Percentiles rank a stretch among this genome's conserved stretches.
These are phyloP conservation scores for Xylaria venustula DNA, from an alignment of 495 filamentous ascomycete genomes.

Conservation along the genomic window DNA sequence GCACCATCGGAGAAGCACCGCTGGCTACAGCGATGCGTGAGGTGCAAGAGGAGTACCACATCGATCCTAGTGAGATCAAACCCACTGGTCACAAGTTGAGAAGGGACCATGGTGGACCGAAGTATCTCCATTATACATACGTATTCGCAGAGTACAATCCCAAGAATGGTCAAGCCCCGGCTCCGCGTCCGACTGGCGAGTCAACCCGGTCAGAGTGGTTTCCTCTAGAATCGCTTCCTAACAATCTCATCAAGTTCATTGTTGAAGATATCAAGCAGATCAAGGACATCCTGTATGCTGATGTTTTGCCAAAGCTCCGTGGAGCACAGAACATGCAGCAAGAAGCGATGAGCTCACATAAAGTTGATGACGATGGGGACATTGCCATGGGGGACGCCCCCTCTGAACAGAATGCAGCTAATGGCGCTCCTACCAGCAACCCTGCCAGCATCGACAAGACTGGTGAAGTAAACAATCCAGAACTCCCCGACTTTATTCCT, in stretches of 20 bases:
- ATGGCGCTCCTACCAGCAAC: too few relatives aligned
- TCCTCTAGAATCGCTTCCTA: not conserved
- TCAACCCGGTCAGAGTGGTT: conserved; percentile 7
- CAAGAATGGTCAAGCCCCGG: not conserved
- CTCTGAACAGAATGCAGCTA: too few relatives aligned
- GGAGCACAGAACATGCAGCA: not conserved
- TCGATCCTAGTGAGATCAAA: not conserved
- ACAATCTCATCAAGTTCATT: not conserved
- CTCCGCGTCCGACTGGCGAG: not conserved
- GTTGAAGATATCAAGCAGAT: not conserved
- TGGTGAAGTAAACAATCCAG: too few relatives aligned
- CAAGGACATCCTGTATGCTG: not conserved
- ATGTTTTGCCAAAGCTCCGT: not conserved
- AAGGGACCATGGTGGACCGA: conserved; percentile 4
- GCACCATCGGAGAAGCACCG: not conserved
- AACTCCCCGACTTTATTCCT: too few relatives aligned
- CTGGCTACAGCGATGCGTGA: not conserved
- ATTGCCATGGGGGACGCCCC: too few relatives aligned
- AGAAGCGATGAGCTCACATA: not conserved
- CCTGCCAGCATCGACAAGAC: too few relatives aligned
- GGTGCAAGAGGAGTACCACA: not conserved
- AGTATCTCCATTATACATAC: conserved; percentile 4
- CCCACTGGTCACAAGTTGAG: not conserved
- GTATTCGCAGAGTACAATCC: conserved; percentile 8
- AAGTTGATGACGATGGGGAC: too few relatives aligned